Base-by-base conservation (phyloP, 306 rosid species). In the Gastrolobium villosum region DNA sequence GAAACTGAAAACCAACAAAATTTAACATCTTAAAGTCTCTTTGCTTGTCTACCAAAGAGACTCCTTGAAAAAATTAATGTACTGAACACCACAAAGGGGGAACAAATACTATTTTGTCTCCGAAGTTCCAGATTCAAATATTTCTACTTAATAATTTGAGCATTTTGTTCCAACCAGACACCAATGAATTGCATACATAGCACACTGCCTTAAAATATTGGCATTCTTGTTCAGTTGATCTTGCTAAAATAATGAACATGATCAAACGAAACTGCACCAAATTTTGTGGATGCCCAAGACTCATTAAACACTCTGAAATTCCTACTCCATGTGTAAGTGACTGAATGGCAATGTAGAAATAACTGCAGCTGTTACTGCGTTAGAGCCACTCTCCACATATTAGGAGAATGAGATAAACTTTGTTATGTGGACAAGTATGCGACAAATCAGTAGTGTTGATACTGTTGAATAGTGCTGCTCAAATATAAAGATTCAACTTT, bases 101-200 rank as follows among this genome's bases (percentile, higher is more conserved):
- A 5, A 0, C 37, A 32, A 44, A 52, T 14, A 43, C 20, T 59
- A 59, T 61, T 34, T 61, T 61, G 10, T 45, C 57, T 6, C 20
- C 32, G 30, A 34, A 74, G 48, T 14, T 60, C 37, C 26, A 57
- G 59, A 46, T 60, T 74, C 57, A 41, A 40, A 56, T 31, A 30
- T 73, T 40, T 1, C 14, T 55, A 13, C 41, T 31, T 48, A 31
- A 39, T 39, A 53, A 26, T 9, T 40, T 72, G 32, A 60, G 67
- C 34, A 46, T 74, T 44, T 74, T 60, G 48, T 34, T 74, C 71
- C 34, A 61, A 10, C 37, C 39, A 31, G 26, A 43, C 70, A 74
- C 70, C 46, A n/a, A 3, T 4, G 34, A 44, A 46, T n/a, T 14
- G 30, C 6, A 35, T 46, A 15, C 46, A 32, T 45, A 8, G 46